Conservation (phyloP, 208 protist species). For the Angomonas deanei region DNA sequence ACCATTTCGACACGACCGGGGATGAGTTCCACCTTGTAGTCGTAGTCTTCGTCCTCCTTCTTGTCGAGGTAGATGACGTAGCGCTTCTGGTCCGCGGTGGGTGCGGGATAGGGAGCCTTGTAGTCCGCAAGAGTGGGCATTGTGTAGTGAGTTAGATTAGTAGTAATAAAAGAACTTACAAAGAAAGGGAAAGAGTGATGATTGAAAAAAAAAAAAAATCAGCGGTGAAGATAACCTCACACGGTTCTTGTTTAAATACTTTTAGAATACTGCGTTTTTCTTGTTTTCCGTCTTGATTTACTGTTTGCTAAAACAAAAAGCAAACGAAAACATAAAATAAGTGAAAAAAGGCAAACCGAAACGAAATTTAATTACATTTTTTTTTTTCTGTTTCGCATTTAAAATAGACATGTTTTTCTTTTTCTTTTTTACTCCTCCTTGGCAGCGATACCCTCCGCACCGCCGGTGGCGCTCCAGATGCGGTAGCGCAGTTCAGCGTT, state of each 20-base stretch:
- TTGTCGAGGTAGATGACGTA: slow-evolving; percentile 65
- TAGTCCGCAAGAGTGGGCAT: slow-evolving; percentile 40
- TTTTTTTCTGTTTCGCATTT: slow-evolving; percentile 7
- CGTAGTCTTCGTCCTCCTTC: slow-evolving; percentile 23
- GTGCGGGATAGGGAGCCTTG: slow-evolving; percentile 55
- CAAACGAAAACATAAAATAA: slow-evolving; percentile 11
- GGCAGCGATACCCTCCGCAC: slow-evolving; percentile 7
- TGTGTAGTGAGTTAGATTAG: neutral
- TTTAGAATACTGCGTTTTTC: slow-evolving; percentile 10
- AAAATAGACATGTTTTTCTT: slow-evolving; percentile 11
- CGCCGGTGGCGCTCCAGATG: slow-evolving; percentile 25
- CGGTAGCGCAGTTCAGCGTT: slow-evolving; percentile 42
- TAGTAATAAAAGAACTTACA: neutral
- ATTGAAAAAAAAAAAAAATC: slow-evolving; percentile 6
- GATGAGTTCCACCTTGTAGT: slow-evolving; percentile 63
- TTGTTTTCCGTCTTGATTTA: neutral
- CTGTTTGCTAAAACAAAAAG: neutral
- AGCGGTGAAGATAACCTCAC: neutral
- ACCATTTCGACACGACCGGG: slow-evolving; percentile 40
- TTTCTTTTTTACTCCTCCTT: slow-evolving; percentile 15
- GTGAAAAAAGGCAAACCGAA: slow-evolving; percentile 4
- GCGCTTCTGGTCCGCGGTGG: slow-evolving; percentile 46
- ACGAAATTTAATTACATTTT: neutral
- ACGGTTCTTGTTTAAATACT: neutral
- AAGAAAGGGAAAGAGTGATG: neutral